phyloP scores from a whole-genome alignment of 768 basidiomycete genomes.

The Neoboletus brunneissimus region DNA sequence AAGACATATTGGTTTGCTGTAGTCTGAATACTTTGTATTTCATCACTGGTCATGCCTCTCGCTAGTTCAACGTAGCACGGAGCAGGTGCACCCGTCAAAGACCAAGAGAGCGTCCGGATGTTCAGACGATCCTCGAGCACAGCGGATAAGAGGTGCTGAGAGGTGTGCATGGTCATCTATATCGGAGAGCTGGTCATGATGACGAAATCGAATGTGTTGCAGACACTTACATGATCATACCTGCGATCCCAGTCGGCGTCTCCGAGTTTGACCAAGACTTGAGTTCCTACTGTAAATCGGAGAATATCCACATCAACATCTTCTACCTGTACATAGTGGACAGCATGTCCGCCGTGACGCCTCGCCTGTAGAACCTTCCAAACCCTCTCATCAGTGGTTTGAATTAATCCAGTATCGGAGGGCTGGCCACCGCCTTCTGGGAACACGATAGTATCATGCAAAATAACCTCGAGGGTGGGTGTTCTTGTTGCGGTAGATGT shows the following conservation, averaged over 20 bases:
- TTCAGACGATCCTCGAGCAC: conserved; percentile 63
- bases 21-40: conserved; percentile 59
- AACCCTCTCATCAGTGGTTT: conserved; percentile 39
- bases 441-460: conserved; percentile 78
- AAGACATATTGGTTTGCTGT: conserved; percentile 67
- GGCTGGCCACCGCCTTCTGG: conserved; percentile 85
- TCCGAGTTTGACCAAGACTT: conserved; percentile 53
- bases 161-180: conserved; percentile 83
- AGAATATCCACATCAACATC: conserved; percentile 41
- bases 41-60: conserved; percentile 59
- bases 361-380: conserved; percentile 67
- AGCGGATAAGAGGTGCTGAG: conserved; percentile 80
- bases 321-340: conserved; percentile 61
- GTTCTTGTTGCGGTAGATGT: conserved; percentile 42
- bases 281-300: conserved; percentile 50
- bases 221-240: conserved; percentile 63
- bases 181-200: not conserved
- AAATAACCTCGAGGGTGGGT: conserved; percentile 59
- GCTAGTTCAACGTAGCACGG: conserved; percentile 79
- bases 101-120: conserved; percentile 78
- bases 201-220: not conserved
- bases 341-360: conserved; percentile 67
- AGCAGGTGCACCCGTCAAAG: conserved; percentile 62
- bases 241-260: conserved; percentile 61
- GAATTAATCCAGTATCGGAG: conserved; percentile 64